A percentile compares a stretch with the other conserved stretches of the same genome.
phyloP scores from a whole-genome alignment of 108 stramenopile species.

The Mediolabrus comicus region DNA sequence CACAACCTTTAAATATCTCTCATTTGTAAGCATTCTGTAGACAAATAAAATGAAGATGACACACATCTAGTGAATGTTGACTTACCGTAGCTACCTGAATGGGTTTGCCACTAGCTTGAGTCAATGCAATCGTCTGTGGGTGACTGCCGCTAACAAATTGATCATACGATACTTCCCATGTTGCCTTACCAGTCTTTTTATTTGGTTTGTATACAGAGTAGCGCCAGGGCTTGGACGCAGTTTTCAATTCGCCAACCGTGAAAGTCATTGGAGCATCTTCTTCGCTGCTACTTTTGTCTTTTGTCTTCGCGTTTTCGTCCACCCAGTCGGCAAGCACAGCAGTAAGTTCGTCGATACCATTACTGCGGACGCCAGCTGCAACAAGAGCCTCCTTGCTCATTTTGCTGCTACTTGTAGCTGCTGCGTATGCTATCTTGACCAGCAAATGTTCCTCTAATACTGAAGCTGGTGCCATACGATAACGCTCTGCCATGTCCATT shows the following conservation, averaged over 20 bases:
- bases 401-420: slow-evolving; percentile 44
- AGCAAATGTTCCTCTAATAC: slow-evolving; percentile 69
- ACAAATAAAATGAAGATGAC: no score
- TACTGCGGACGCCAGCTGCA: slow-evolving; percentile 67
- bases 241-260: slow-evolving; percentile 19
- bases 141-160: slow-evolving; percentile 62
- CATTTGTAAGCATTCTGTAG: no score
- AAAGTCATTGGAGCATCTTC: not conserved
- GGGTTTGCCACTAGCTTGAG: slow-evolving; percentile 56
- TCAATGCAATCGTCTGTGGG: slow-evolving; percentile 71
- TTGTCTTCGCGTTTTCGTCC: slow-evolving; percentile 13
- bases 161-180: slow-evolving; percentile 73
- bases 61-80: no score
- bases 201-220: slow-evolving; percentile 68
- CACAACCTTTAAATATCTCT: no score
- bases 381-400: slow-evolving; percentile 48
- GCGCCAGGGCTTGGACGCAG: slow-evolving; percentile 52
- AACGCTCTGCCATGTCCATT: slow-evolving; percentile 46
- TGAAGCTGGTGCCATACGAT: slow-evolving; percentile 66
- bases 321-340: slow-evolving; percentile 52
- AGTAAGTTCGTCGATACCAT: slow-evolving; percentile 56
- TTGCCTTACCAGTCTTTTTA: slow-evolving; percentile 74
- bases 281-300: not conserved
- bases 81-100: slow-evolving; percentile 76
- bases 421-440: slow-evolving; percentile 58